Evolutionary conservation across 768 basidiomycete genomes (phyloP).

Genomic region (Rhodocollybia butyracea): DNA sequence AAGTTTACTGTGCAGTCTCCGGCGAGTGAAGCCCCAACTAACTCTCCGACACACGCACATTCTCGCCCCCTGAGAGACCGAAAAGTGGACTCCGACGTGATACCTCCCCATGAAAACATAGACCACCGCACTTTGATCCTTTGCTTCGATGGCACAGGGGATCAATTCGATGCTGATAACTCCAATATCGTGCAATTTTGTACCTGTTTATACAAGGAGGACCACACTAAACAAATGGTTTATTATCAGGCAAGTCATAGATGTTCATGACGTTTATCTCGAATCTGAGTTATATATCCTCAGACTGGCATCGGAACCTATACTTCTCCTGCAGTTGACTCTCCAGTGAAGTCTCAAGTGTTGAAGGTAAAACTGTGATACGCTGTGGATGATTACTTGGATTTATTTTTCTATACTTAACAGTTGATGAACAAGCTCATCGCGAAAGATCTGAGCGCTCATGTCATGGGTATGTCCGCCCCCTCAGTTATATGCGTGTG

Average conservation of each 20-base stretch:
- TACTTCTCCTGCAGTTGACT: slow-evolving; percentile 32
- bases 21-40: background rate
- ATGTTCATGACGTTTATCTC: background rate
- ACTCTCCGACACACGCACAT: background rate
- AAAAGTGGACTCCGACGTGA: background rate
- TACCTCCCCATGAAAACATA: background rate
- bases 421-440: slow-evolving; percentile 48
- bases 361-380: slow-evolving; percentile 29
- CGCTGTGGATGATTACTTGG: background rate
- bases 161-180: slow-evolving; percentile 50
- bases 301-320: slow-evolving; percentile 56
- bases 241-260: slow-evolving; percentile 46
- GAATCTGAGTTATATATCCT: background rate
- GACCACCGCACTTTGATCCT: slow-evolving; percentile 41
- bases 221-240: slow-evolving; percentile 49
- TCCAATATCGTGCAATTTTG: slow-evolving; percentile 54
- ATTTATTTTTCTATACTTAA: background rate
- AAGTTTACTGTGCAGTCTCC: background rate
- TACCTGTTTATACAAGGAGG: slow-evolving; percentile 49
- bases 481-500: background rate
- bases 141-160: slow-evolving; percentile 55
- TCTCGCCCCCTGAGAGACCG: background rate
- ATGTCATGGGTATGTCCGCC: slow-evolving; percentile 41
- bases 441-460: slow-evolving; percentile 45
- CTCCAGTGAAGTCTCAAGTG: slow-evolving; percentile 31